These are phyloP conservation scores for Piedraia hortae DNA, from an alignment of 2,329 filamentous ascomycete species.

Conservation along the genomic window DNA sequence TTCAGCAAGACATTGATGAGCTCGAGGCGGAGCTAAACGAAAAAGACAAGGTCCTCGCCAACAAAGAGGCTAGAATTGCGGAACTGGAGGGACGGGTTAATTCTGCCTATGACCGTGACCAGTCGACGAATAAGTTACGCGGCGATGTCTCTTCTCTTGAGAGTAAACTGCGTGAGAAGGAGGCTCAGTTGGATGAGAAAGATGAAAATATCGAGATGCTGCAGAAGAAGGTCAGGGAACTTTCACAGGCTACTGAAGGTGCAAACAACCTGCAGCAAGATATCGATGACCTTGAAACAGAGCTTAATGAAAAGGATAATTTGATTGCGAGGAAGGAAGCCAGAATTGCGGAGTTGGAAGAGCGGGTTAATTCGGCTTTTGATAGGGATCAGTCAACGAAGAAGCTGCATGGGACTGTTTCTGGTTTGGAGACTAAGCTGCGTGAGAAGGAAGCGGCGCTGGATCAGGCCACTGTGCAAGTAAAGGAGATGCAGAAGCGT, in stretches of 20 bases:
- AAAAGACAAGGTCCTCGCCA: constrained; percentile 18
- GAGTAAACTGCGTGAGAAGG: constrained; percentile 11
- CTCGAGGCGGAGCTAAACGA: constrained; percentile 23
- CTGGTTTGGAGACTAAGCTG: constrained; percentile 11
- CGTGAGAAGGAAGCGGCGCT: constrained; percentile 12
- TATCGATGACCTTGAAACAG: constrained; percentile 22
- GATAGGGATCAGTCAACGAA: constrained; percentile 14
- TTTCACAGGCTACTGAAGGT: constrained; percentile 27
- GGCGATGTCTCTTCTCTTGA: constrained; percentile 11
- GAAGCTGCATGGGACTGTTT: constrained; percentile 13
- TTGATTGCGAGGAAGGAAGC: constrained; percentile 9
- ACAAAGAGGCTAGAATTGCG: constrained; percentile 11
- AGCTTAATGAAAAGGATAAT: constrained; percentile 23
- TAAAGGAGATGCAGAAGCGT: constrained; percentile 11
- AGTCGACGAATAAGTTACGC: constrained; percentile 14
- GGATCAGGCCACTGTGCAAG: constrained; percentile 11
- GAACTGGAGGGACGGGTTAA: constrained; percentile 11
- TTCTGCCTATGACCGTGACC: constrained; percentile 10
- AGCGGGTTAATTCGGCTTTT: constrained; percentile 9
- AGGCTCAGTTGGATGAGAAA: constrained; percentile 12
- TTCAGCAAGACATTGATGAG: constrained; percentile 27
- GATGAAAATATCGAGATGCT: constrained; percentile 10
- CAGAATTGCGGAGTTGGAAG: constrained; percentile 10
- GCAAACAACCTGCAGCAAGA: constrained; percentile 32
- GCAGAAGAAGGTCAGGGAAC: constrained; percentile 27